phyloP scores from a whole-genome alignment of 441 rosid genomes.

The Arabidopsis hybrid region DNA sequence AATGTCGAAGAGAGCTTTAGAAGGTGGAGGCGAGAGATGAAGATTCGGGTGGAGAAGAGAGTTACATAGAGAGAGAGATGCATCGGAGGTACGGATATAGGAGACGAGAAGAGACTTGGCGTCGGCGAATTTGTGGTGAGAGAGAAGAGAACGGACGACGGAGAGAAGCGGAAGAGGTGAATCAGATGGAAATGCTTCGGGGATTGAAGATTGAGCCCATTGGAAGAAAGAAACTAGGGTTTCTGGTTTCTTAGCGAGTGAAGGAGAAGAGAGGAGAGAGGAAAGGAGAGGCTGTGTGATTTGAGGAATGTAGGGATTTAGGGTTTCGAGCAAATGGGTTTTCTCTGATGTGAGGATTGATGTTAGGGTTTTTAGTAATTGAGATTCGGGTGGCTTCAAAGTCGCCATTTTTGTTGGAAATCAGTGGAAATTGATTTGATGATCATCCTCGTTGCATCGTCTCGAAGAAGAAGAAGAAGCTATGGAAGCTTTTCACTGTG shows the following conservation, averaged over 20 bases:
- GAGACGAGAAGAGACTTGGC: conserved; percentile 74
- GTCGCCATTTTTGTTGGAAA: conserved; percentile 40
- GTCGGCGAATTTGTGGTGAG: conserved; percentile 61
- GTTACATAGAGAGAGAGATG: conserved; percentile 52
- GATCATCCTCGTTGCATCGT: conserved; percentile 22
- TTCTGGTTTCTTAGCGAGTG: conserved; percentile 53
- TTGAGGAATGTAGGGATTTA: conserved; percentile 54
- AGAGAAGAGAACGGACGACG: conserved; percentile 63
- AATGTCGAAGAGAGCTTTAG: conserved; percentile 65
- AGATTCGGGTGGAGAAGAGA: conserved; percentile 54
- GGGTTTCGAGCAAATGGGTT: conserved; percentile 45
- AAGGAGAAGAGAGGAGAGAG: conserved; percentile 60
- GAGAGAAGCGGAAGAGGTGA: conserved; percentile 67
- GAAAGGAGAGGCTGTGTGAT: conserved; percentile 59
- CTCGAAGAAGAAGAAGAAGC: conserved; percentile 13
- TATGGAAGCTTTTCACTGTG: conserved; percentile 6
- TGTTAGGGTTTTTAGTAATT: conserved; percentile 48
- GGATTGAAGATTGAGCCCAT: conserved; percentile 60
- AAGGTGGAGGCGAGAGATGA: conserved; percentile 37
- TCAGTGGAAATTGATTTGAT: background rate
- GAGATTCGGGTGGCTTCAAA: conserved; percentile 39
- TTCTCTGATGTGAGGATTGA: conserved; percentile 48
- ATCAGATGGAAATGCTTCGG: conserved; percentile 33
- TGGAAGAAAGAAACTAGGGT: conserved; percentile 63
- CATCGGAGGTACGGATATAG: conserved; percentile 61